Evolutionary conservation across 371 early-diverging fungal genomes (phyloP).

Genomic region (Umbelopsis sp.): DNA sequence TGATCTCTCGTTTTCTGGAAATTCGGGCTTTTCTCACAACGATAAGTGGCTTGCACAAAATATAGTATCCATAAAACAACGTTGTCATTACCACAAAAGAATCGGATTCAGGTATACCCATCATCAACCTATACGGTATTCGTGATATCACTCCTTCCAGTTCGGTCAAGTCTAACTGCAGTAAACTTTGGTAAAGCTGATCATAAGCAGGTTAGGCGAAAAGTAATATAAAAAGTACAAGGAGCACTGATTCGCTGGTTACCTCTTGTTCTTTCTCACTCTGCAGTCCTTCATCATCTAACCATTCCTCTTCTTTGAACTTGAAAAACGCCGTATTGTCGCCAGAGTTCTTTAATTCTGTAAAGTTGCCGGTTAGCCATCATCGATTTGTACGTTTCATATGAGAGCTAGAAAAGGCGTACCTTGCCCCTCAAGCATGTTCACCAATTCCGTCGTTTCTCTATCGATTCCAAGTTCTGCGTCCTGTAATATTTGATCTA

Average conservation of each 20-base stretch:
- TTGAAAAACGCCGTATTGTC: conserved; percentile 43
- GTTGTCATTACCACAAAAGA: conserved; percentile 27
- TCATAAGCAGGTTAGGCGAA: too few relatives aligned
- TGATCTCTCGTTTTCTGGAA: not conserved
- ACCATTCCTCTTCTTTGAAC: conserved; percentile 48
- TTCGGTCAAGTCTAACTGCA: conserved; percentile 40
- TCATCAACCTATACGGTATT: conserved; percentile 26
- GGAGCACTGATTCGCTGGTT: not conserved
- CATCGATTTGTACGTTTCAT: too few relatives aligned
- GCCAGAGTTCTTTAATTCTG: conserved; percentile 31
- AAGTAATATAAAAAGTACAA: too few relatives aligned
- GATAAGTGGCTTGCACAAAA: not conserved
- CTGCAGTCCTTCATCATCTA: conserved; percentile 17
- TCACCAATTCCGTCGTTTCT: conserved; percentile 48
- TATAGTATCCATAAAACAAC: not conserved
- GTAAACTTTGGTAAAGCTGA: conserved; percentile 30
- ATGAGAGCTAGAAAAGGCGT: not conserved
- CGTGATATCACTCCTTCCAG: conserved; percentile 30
- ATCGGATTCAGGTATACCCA: conserved; percentile 36
- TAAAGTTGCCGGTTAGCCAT: too few relatives aligned
- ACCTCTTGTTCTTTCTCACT: conserved; percentile 21
- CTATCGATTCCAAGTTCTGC: conserved; percentile 55
- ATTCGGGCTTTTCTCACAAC: not conserved
- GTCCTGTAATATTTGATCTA: conserved; percentile 42
- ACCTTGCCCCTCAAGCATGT: conserved; percentile 46